Evolutionary conservation across 768 basidiomycete species (phyloP).

Genomic region (Leucogyrophana mollusca): DNA sequence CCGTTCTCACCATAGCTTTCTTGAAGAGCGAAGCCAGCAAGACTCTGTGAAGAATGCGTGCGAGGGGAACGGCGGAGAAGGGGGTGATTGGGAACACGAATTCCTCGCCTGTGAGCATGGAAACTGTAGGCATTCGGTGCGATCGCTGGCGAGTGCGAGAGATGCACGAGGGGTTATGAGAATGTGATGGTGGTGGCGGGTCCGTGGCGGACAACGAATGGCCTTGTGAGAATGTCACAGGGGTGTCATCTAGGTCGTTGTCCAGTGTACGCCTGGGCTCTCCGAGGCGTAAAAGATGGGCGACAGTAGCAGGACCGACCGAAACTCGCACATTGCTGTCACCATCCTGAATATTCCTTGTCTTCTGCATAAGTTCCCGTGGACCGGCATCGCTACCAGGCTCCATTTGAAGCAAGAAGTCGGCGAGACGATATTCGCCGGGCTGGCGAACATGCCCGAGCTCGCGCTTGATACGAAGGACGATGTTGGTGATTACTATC

Average conservation of each 20-base stretch:
- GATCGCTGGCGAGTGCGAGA: background rate
- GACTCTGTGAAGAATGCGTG: constrained; percentile 17
- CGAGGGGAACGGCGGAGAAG: constrained; percentile 21
- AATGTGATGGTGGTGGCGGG: background rate
- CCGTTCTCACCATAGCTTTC: constrained; percentile 16
- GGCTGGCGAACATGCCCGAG: constrained; percentile 1
- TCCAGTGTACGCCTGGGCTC: background rate
- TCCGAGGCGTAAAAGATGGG: constrained; percentile 21
- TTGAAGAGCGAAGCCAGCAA: constrained; percentile 19
- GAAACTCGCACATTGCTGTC: background rate
- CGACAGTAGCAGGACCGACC: constrained; percentile 13
- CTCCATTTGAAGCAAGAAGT: constrained; percentile 20
- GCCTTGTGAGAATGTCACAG: no score
- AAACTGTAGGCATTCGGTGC: constrained; percentile 10
- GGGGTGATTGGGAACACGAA: background rate
- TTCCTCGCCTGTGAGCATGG: constrained; percentile 16
- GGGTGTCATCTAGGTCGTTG: constrained; percentile 5
- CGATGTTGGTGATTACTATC: constrained; percentile 38
- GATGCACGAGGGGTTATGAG: background rate
- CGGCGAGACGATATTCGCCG: constrained; percentile 17
- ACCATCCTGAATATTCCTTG: constrained; percentile 5
- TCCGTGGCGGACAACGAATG: no score
- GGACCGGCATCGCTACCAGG: constrained; percentile 17
- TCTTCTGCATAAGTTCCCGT: constrained; percentile 13
- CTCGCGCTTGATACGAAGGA: constrained; percentile 27